Conservation (phyloP, 2,329 filamentous ascomycete genomes). For the Dactylellina parvicollis region DNA sequence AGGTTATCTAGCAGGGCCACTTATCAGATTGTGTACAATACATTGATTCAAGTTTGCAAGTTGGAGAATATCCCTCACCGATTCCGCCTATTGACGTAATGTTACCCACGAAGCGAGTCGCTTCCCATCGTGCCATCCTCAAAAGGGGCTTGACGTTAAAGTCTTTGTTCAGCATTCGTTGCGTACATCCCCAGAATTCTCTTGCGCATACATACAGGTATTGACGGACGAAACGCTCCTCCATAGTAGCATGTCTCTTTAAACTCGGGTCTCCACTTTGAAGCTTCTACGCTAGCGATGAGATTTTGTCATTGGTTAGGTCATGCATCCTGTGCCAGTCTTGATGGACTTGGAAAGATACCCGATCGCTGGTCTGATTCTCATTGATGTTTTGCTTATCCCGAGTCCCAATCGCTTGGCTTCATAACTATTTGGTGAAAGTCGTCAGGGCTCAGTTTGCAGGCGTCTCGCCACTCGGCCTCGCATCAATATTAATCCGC, state of each 20-base stretch:
- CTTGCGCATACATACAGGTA: too few relatives aligned
- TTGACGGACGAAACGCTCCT: too few relatives aligned
- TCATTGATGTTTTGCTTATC: too few relatives aligned
- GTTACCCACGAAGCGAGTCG: conserved; percentile 22
- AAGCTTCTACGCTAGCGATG: too few relatives aligned
- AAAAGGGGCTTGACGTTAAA: conserved; percentile 4
- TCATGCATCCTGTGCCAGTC: too few relatives aligned
- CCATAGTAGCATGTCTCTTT: too few relatives aligned
- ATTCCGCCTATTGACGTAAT: conserved; percentile 48
- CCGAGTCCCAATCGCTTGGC: conserved; percentile 26
- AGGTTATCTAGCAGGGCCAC: conserved; percentile 16
- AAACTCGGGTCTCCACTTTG: too few relatives aligned
- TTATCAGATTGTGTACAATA: conserved; percentile 38
- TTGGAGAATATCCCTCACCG: conserved; percentile 53
- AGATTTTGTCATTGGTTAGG: too few relatives aligned
- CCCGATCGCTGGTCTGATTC: too few relatives aligned
- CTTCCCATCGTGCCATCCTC: conserved; percentile 6
- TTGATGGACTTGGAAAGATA: too few relatives aligned
- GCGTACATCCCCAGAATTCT: too few relatives aligned
- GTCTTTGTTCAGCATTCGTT: too few relatives aligned
- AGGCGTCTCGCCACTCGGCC: conserved; percentile 24
- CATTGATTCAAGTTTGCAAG: conserved; percentile 8
- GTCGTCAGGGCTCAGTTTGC: conserved; percentile 22
- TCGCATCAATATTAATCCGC: conserved; percentile 50
- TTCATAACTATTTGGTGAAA: not conserved